These are phyloP conservation scores for Coniella vitis DNA, from an alignment of 2,329 filamentous ascomycete genomes.

Conservation along the genomic window DNA sequence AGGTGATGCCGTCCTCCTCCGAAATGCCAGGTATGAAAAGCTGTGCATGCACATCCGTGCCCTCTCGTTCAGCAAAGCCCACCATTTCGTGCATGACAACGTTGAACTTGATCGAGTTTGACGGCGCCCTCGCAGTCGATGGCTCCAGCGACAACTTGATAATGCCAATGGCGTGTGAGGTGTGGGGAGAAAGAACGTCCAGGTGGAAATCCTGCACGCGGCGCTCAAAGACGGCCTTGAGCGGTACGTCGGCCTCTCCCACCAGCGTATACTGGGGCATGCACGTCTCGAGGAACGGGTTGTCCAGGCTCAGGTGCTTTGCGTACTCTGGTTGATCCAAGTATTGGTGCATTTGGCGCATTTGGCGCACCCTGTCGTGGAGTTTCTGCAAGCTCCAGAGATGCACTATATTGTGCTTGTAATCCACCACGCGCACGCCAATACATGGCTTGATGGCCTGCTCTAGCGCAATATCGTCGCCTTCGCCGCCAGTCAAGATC, in stretches of 20 bases:
- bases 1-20: slow-evolving; percentile 85
- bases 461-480: slow-evolving; percentile 74
- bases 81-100: slow-evolving; percentile 96
- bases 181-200: slow-evolving; percentile 89
- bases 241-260: slow-evolving; percentile 85
- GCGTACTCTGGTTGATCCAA: slow-evolving; percentile 92
- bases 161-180: slow-evolving; percentile 82
- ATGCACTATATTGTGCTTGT: slow-evolving; percentile 76
- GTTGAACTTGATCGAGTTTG: slow-evolving; percentile 93
- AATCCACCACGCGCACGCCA: slow-evolving; percentile 84
- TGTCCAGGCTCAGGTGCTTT: slow-evolving; percentile 85
- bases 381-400: slow-evolving; percentile 95
- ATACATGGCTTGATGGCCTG: slow-evolving; percentile 83
- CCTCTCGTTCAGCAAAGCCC: slow-evolving; percentile 92
- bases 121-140: slow-evolving; percentile 84
- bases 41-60: slow-evolving; percentile 90
- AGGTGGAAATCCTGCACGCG: slow-evolving; percentile 89
- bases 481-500: slow-evolving; percentile 85
- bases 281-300: slow-evolving; percentile 85
- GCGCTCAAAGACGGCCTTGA: slow-evolving; percentile 89
- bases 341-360: slow-evolving; percentile 97
- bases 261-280: slow-evolving; percentile 90
- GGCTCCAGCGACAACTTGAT: slow-evolving; percentile 88
- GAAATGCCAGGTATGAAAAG: slow-evolving; percentile 91
- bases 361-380: slow-evolving; percentile 75